Evolutionary conservation across 495 filamentous ascomycete species (phyloP), one percentile per base, ranked within the genome.

Genomic region (Daldinia vernicosa): DNA sequence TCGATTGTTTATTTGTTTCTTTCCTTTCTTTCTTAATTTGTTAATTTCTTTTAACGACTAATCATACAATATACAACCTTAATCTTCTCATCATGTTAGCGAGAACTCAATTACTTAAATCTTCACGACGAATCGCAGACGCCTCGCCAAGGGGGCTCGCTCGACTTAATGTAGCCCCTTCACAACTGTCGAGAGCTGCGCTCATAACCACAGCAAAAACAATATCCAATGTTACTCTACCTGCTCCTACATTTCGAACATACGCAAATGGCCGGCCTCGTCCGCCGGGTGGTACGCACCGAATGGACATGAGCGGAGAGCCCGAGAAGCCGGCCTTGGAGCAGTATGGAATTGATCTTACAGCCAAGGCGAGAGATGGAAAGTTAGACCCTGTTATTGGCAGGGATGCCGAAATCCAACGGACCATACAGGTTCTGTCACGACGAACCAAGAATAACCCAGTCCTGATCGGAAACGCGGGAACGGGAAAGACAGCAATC

Each of bases 321-420:
- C 86, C 88, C 14, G 90, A 97, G 78, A 94, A 97, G 77, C 80
- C 93, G 6, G 93, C 95, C 1, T 78, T 98, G 32, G 95, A 98
- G 78, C 86, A 96, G 78, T 99, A 89, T 77, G 95, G 95, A 60
- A 84, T 96, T 60, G 95, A 99, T 77, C 84, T 99, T 58, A 98
- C 95, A 8, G 92, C 89, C 6, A 88, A 86, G 73, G 95, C 95
- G 28, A 93, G 85, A 75, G 91, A 89, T 27, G 95, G 95, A 51
- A 98, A 97, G 78, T 85, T 99, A 6, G 95, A 99, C 74, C 95
- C 95, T 1, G 93, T 98, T 6, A 98, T 99, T 78, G 95, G 95
- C 22, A 86, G 95, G 76, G 93, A 97, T 71, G 84, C 88, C 7
- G 93, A 97, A 80, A 96, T 98, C 53, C 92, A 97, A 76, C 85